These are phyloP conservation scores for Diaporthe vaccinii DNA, from an alignment of 2,329 filamentous ascomycete genomes.

Conservation along the genomic window DNA sequence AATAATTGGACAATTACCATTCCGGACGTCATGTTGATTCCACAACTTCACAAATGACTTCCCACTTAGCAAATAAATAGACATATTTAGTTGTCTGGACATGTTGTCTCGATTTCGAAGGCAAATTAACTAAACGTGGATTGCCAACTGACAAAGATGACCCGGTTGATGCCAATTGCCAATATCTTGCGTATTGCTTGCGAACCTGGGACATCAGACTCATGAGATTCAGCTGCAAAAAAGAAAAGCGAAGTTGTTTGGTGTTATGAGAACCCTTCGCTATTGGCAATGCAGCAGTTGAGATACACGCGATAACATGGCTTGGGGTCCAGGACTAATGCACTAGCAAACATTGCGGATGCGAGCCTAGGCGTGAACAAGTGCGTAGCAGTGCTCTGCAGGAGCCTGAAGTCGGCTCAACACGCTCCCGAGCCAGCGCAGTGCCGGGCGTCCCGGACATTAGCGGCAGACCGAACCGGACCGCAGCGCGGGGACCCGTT, in stretches of 20 bases:
- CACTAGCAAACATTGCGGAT: background rate
- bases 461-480: conserved; percentile 22
- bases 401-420: background rate
- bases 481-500: background rate
- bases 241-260: too few relatives aligned
- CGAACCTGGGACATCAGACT: too few relatives aligned
- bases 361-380: background rate
- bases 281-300: background rate
- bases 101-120: background rate
- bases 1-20: background rate
- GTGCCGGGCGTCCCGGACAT: conserved; percentile 18
- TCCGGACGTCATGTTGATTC: background rate
- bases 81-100: too few relatives aligned
- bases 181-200: background rate
- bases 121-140: background rate
- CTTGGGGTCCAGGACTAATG: too few relatives aligned
- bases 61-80: background rate
- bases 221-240: too few relatives aligned
- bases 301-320: background rate
- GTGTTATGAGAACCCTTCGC: too few relatives aligned
- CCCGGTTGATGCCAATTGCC: background rate
- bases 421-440: conserved; percentile 5
- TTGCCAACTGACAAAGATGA: background rate
- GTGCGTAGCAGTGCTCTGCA: background rate
- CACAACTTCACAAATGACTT: background rate